phyloP scores from a whole-genome alignment of 495 filamentous ascomycete species.

The Darksidea phi region DNA sequence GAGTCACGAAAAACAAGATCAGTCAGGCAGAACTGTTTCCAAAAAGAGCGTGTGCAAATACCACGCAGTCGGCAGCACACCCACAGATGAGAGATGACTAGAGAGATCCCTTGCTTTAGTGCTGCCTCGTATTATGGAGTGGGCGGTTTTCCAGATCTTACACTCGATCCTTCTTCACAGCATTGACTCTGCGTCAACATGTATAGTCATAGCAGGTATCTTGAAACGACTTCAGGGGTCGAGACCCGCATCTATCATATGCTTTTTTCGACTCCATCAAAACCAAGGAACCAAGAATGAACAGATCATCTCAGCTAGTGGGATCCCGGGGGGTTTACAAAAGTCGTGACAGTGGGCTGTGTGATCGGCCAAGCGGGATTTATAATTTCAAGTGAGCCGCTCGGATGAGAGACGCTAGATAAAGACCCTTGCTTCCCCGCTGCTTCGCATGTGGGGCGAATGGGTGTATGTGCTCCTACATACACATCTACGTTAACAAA shows the following conservation, averaged over 20 bases:
- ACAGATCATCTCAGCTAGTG: too few relatives aligned
- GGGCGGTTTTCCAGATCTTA: not conserved
- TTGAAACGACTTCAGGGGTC: not conserved
- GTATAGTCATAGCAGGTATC: not conserved
- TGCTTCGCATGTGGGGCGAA: too few relatives aligned
- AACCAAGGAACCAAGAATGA: not conserved
- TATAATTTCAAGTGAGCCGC: not conserved
- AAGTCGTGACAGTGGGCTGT: too few relatives aligned
- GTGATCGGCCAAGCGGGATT: not conserved
- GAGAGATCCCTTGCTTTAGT: not conserved
- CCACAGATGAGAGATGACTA: too few relatives aligned
- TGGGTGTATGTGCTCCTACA: too few relatives aligned
- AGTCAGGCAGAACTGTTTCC: too few relatives aligned
- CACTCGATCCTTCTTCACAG: too few relatives aligned
- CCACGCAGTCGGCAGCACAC: too few relatives aligned
- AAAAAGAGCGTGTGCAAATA: too few relatives aligned
- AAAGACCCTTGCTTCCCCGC: not conserved
- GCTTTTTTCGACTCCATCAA: not conserved
- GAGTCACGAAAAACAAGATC: too few relatives aligned
- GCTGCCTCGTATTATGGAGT: not conserved
- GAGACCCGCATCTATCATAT: not conserved
- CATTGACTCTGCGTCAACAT: not conserved
- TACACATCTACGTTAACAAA: too few relatives aligned
- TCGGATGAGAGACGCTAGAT: not conserved
- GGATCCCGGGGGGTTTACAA: too few relatives aligned